Evolutionary conservation across 2,329 filamentous ascomycete genomes (phyloP).

Genomic region (Pseudogymnoascus sp.): DNA sequence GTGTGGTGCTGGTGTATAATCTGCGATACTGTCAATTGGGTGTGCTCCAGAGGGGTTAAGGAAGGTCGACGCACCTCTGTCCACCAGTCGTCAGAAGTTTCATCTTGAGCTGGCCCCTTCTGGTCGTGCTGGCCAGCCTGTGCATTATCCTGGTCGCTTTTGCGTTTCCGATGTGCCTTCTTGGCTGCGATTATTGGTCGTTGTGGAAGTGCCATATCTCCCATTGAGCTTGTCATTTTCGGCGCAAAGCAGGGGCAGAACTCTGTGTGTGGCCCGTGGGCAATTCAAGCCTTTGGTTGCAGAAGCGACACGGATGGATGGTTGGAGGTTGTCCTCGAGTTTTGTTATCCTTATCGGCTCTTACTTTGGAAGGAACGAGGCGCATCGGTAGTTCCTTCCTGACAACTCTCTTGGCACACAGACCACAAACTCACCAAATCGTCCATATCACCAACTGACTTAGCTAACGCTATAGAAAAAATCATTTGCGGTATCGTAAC

Average conservation of each 20-base stretch:
- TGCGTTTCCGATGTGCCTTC: not conserved
- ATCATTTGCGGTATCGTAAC: no score
- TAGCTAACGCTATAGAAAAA: not conserved
- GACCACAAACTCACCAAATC: not conserved
- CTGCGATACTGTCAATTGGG: not conserved
- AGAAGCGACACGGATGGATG: not conserved
- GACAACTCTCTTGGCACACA: not conserved
- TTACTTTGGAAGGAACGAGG: not conserved
- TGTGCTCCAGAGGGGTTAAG: not conserved
- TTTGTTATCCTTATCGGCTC: slow-evolving; percentile 7
- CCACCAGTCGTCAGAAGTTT: slow-evolving; percentile 5
- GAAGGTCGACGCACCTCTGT: not conserved
- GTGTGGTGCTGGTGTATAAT: slow-evolving; percentile 5
- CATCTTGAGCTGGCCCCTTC: not conserved
- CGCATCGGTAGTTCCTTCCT: not conserved
- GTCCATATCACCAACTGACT: not conserved
- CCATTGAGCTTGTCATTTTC: not conserved
- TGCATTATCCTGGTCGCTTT: slow-evolving; percentile 7
- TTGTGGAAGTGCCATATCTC: not conserved
- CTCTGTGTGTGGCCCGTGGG: not conserved
- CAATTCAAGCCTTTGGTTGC: not conserved
- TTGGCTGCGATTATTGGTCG: not conserved
- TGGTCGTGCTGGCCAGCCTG: not conserved
- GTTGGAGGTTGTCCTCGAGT: not conserved
- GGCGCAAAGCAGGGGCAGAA: not conserved